Percentiles rank a stretch among this genome's conserved stretches.
phyloP scores from a whole-genome alignment of 441 rosid genomes.

The Breynia disticha region DNA sequence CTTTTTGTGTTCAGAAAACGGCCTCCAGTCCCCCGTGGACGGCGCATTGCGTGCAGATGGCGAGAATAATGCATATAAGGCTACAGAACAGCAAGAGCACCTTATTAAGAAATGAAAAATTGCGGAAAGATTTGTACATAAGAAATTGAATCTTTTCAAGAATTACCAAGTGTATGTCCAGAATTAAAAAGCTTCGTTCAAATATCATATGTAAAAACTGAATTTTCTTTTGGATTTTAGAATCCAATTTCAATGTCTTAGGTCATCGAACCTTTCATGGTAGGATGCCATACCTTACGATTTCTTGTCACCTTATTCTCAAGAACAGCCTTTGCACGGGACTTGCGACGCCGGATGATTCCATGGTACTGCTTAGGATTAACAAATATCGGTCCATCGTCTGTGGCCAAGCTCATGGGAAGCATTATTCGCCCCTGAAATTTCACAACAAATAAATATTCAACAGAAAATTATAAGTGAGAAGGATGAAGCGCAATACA shows the following conservation, averaged over 20 bases:
- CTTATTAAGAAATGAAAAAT: neutral
- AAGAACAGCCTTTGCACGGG: constrained; percentile 75
- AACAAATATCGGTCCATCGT: constrained; percentile 76
- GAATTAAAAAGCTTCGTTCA: too few species aligned
- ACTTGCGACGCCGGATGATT: constrained; percentile 69
- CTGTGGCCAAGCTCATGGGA: constrained; percentile 60
- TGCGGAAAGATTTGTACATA: too few species aligned
- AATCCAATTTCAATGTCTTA: too few species aligned
- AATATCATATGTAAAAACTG: too few species aligned
- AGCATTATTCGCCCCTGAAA: constrained; percentile 64
- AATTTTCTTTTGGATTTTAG: neutral
- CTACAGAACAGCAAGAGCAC: constrained; percentile 29
- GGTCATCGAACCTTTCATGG: too few species aligned
- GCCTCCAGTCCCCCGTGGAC: constrained; percentile 70
- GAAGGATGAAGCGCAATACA: neutral
- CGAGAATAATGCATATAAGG: constrained; percentile 87
- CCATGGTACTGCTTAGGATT: constrained; percentile 93
- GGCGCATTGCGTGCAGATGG: constrained; percentile 31
- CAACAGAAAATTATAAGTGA: neutral
- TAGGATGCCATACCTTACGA: constrained; percentile 73
- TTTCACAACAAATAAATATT: neutral
- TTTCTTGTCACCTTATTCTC: constrained; percentile 34
- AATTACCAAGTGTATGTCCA: too few species aligned
- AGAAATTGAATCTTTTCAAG: too few species aligned
- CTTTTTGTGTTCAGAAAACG: constrained; percentile 35